phyloP scores from a whole-genome alignment of 2,329 filamentous ascomycete species.

The Fusarium protoensiforme region DNA sequence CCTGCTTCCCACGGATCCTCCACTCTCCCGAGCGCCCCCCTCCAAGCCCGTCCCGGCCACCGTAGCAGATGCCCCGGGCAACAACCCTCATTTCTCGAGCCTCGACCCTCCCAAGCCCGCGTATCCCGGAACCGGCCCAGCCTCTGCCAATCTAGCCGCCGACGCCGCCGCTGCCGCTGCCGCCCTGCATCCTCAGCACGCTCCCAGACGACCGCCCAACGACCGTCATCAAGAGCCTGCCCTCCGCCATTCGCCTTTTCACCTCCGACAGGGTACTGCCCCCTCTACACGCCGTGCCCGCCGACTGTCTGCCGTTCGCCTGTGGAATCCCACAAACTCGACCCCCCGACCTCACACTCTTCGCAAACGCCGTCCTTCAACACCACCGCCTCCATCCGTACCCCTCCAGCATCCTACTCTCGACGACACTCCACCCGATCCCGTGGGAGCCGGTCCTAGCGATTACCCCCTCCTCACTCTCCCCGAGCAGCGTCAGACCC shows the following conservation, averaged over 20 bases:
- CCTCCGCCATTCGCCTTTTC: slow-evolving; percentile 53
- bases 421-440: slow-evolving; percentile 51
- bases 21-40: slow-evolving; percentile 48
- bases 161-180: slow-evolving; percentile 33
- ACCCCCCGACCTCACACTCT: slow-evolving; percentile 57
- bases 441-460: slow-evolving; percentile 53
- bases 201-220: slow-evolving; percentile 13
- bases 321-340: slow-evolving; percentile 72
- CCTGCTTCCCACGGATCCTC: slow-evolving; percentile 61
- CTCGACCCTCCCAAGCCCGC: slow-evolving; percentile 46
- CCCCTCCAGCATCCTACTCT: slow-evolving; percentile 60
- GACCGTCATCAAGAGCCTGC: slow-evolving; percentile 28
- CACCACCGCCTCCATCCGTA: slow-evolving; percentile 63
- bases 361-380: slow-evolving; percentile 61
- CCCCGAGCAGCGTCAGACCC: slow-evolving; percentile 60
- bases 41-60: slow-evolving; percentile 40
- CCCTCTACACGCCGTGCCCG: slow-evolving; percentile 47
- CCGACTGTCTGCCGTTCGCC: slow-evolving; percentile 59
- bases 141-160: slow-evolving; percentile 26
- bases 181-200: slow-evolving; percentile 33
- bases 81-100: slow-evolving; percentile 44
- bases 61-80: slow-evolving; percentile 46
- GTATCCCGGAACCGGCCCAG: slow-evolving; percentile 41
- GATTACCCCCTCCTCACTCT: slow-evolving; percentile 64
- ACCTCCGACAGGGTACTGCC: slow-evolving; percentile 49